A percentile compares a stretch with the other conserved stretches of the same genome.
Evolutionary conservation across 495 filamentous ascomycete species (phyloP).

Genomic region (Penicillium waksmanii): DNA sequence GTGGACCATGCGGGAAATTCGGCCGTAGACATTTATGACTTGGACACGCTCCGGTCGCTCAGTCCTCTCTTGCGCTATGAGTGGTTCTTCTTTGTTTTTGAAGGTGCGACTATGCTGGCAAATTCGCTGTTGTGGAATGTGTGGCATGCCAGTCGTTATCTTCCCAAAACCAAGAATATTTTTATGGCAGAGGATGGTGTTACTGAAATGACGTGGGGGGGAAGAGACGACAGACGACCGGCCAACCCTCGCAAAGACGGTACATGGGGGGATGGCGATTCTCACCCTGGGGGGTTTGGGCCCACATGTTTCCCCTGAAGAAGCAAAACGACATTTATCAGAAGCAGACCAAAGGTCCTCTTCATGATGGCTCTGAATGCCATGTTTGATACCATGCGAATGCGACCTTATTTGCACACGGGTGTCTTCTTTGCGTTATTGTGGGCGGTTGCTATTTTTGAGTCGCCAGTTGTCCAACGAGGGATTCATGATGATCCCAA

Average conservation of each 20-base stretch:
- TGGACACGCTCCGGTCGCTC: slow-evolving; percentile 25
- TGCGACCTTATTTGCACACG: neutral
- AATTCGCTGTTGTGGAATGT: slow-evolving; percentile 58
- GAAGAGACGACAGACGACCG: neutral
- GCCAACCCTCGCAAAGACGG: slow-evolving; percentile 36
- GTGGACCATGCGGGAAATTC: slow-evolving; percentile 55
- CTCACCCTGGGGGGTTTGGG: slow-evolving; percentile 12
- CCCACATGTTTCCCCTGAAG: slow-evolving; percentile 2
- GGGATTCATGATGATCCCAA: neutral
- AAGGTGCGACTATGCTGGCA: slow-evolving; percentile 58
- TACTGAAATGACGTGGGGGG: slow-evolving; percentile 46
- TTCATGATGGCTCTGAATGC: neutral
- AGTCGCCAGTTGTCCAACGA: neutral
- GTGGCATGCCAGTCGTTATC: slow-evolving; percentile 55
- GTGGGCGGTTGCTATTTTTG: neutral
- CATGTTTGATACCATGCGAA: neutral
- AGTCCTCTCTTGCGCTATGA: slow-evolving; percentile 60
- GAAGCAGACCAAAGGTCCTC: neutral
- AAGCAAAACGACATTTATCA: neutral
- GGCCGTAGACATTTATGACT: slow-evolving; percentile 19
- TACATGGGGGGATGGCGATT: slow-evolving; percentile 3
- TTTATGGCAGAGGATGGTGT: slow-evolving; percentile 60
- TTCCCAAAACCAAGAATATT: slow-evolving; percentile 56
- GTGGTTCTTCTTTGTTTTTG: slow-evolving; percentile 69
- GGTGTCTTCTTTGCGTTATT: neutral